Base-by-base conservation (phyloP, 2,329 filamentous ascomycete species). In the Botrytis fabae region DNA sequence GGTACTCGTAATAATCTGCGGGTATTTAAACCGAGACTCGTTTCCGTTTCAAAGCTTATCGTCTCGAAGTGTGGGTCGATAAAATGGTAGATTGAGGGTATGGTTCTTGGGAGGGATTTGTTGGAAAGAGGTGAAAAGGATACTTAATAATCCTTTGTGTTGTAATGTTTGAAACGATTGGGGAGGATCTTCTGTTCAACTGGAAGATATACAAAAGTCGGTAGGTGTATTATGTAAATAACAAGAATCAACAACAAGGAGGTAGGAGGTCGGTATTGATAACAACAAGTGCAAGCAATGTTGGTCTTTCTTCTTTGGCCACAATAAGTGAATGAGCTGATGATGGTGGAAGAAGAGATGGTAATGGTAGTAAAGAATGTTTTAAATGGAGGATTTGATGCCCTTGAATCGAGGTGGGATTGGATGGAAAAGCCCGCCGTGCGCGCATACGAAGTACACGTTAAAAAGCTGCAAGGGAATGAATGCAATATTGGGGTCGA, bases 1-100 rank as follows among this genome's bases (percentile, higher is more conserved):
- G 61, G 64, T 71, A 32, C 35, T 72, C 20, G 65, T 40, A 63
- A 70, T 70, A 48, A 54, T 65, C 61, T 51, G 69, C 48, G 38
- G 70, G 70, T 66, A 71, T 66, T 71, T 22, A 71, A 70, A 71
- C 54, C 42, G 68, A 74, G 69, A 65, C 64, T 66, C 71, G 74
- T 62, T 57, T 62, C 60, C 38, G 64, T 71, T 72, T 65, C 66
- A 73, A 63, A 54, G 74, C 51, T 69, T 64, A 66, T 69, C 65
- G 66, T 60, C 57, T 48, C 61, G 60, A 51, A 66, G 61, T 40
- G 64, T 71, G 70, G 70, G 70, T 71, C 70, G 61, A 71, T 66
- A 22, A 46, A 66, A 48, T 28, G 60, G 46, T 57, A 66, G 40
- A 70, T 42, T 57, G 63, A 44, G 40, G 40, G 48, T 61, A 51